These are phyloP conservation scores for Pugionium dolabratum DNA, from an alignment of 345 rosid species.

Conservation along the genomic window DNA sequence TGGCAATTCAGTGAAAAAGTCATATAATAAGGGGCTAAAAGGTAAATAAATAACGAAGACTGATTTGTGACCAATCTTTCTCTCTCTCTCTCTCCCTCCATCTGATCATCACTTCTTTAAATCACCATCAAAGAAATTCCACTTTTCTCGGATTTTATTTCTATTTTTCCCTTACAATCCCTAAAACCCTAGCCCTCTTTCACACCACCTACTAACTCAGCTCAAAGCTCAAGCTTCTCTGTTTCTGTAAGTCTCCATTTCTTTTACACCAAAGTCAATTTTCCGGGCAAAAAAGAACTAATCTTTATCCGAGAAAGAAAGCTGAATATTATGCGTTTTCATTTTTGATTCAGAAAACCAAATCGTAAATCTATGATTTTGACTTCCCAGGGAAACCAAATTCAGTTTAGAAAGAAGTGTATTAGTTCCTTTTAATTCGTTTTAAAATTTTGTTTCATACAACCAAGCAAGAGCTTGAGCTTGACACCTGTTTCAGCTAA, in stretches of 20 bases:
- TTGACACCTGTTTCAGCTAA: constrained; percentile 39
- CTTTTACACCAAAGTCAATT: not conserved
- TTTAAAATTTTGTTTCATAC: not conserved
- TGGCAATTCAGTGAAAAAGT: constrained; percentile 27
- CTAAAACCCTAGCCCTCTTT: constrained; percentile 40
- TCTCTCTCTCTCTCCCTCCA: constrained; percentile 23
- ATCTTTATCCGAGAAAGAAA: not conserved
- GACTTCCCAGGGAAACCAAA: not conserved
- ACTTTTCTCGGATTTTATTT: constrained; percentile 42
- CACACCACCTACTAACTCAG: constrained; percentile 3
- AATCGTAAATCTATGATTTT: constrained; percentile 18
- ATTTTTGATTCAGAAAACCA: constrained; percentile 2
- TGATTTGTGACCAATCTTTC: constrained; percentile 21
- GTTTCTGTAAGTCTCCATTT: constrained; percentile 38
- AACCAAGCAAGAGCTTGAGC: constrained; percentile 31
- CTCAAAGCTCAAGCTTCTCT: constrained; percentile 32
- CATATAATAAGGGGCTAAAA: constrained; percentile 29
- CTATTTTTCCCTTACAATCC: constrained; percentile 26
- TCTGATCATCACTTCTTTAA: constrained; percentile 40
- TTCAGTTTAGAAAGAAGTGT: constrained; percentile 1
- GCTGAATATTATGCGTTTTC: not conserved
- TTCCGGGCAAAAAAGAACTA: not conserved
- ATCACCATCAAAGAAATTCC: constrained; percentile 43
- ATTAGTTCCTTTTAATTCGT: not conserved
- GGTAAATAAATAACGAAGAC: not conserved